Evolutionary conservation across 1,284 basidiomycete species (phyloP).

Genomic region (Cutaneotrichosporon arboriforme): DNA sequence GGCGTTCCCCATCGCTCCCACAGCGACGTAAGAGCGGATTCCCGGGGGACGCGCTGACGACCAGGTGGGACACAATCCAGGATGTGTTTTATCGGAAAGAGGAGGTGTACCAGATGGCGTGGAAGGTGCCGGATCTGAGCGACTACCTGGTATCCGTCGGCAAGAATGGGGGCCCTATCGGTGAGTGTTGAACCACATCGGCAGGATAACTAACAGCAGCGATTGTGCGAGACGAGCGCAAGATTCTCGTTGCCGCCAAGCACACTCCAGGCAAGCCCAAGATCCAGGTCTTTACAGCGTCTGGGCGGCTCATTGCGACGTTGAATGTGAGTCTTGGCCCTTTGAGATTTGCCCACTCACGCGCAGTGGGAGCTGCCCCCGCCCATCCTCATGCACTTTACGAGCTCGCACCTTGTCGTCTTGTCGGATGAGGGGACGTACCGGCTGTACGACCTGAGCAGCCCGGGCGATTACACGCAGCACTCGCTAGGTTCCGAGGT

Average conservation of each 20-base stretch:
- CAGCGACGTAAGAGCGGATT: conserved; percentile 18
- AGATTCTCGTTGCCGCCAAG: conserved; percentile 68
- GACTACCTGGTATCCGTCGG: conserved; percentile 79
- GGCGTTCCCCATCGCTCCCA: conserved; percentile 20
- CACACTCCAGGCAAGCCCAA: conserved; percentile 62
- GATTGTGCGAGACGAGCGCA: conserved; percentile 76
- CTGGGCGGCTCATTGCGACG: conserved; percentile 49
- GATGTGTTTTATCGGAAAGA: conserved; percentile 57
- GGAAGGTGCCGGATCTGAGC: conserved; percentile 69
- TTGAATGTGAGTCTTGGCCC: conserved; percentile 37
- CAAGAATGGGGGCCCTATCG: conserved; percentile 80
- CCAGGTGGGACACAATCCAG: conserved; percentile 49
- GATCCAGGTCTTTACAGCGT: conserved; percentile 52
- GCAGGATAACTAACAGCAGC: conserved; percentile 53
- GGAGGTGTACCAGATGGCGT: conserved; percentile 76
- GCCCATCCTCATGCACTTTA: conserved; percentile 37
- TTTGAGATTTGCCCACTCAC: neutral
- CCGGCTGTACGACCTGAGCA: conserved; percentile 72
- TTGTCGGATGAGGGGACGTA: conserved; percentile 90
- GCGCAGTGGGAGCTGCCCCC: conserved; percentile 42
- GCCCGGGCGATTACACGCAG: conserved; percentile 73
- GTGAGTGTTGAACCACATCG: conserved; percentile 49
- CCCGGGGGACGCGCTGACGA: neutral
- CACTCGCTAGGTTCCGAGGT: conserved; percentile 79
- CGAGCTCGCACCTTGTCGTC: conserved; percentile 66